These are phyloP conservation scores for Fusarium ramigenum DNA, from an alignment of 2,329 filamentous ascomycete genomes.

Conservation along the genomic window DNA sequence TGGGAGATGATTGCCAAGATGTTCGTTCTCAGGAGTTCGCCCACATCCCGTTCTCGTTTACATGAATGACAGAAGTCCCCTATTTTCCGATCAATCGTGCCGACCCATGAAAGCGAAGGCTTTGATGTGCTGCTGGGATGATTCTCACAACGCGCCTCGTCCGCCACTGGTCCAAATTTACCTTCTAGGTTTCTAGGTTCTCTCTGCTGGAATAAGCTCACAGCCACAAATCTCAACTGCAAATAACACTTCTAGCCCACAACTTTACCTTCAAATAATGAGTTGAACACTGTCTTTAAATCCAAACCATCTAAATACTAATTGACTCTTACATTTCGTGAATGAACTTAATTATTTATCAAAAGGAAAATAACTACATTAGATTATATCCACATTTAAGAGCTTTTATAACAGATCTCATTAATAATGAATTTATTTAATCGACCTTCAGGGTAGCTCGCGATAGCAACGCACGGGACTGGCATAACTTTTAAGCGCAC, in stretches of 20 bases:
- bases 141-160: accelerated
- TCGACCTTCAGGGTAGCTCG: not conserved
- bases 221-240: too few relatives aligned
- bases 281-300: accelerated
- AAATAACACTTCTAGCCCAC: too few relatives aligned
- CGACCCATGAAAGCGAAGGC: accelerated
- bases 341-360: too few relatives aligned
- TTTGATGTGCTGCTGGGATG: not conserved
- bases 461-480: not conserved
- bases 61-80: not conserved
- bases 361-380: too few relatives aligned
- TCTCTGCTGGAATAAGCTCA: too few relatives aligned
- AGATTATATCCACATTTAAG: too few relatives aligned
- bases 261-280: accelerated
- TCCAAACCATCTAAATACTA: too few relatives aligned
- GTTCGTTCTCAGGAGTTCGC: accelerated
- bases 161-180: too few relatives aligned
- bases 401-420: accelerated
- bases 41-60: not conserved
- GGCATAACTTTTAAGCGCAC: not conserved
- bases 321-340: too few relatives aligned
- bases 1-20: not conserved
- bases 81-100: not conserved
- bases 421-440: accelerated
- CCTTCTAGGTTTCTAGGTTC: too few relatives aligned